These are phyloP conservation scores for Strobilomyces dryophilus DNA, from an alignment of 768 basidiomycete genomes.

Conservation along the genomic window DNA sequence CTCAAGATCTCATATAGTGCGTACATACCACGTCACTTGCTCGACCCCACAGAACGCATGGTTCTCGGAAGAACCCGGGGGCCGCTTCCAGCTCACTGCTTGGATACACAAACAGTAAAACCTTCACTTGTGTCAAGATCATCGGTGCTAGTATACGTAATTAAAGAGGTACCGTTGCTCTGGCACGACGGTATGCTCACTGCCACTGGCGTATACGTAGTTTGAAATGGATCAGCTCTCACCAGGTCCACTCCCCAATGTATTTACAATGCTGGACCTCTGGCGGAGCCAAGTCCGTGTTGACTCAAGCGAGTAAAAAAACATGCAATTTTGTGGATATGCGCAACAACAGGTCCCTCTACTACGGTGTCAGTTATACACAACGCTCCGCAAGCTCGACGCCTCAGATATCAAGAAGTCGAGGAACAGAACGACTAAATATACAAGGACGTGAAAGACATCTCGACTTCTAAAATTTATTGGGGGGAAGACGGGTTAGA, in stretches of 20 bases:
- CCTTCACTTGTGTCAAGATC: too few relatives aligned
- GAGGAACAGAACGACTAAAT: slow-evolving; percentile 5
- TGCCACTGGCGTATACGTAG: neutral
- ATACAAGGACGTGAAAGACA: slow-evolving; percentile 1
- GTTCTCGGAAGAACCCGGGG: too few relatives aligned
- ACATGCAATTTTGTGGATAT: neutral
- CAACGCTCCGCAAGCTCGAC: neutral
- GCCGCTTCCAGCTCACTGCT: too few relatives aligned
- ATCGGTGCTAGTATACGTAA: too few relatives aligned
- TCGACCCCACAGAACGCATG: too few relatives aligned
- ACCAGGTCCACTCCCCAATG: neutral
- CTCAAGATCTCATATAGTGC: too few relatives aligned
- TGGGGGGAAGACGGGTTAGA: slow-evolving; percentile 8
- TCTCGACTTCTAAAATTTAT: neutral
- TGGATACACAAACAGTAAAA: too few relatives aligned
- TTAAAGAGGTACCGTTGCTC: too few relatives aligned
- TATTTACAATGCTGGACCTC: too few relatives aligned
- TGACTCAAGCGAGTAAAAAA: neutral
- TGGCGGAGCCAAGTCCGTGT: neutral
- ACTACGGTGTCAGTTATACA: neutral
- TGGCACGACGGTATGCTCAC: too few relatives aligned
- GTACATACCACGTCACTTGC: too few relatives aligned
- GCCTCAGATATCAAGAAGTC: neutral
- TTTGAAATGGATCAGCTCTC: neutral
- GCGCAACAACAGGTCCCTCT: neutral